These are phyloP conservation scores for Podaxis rugospora DNA, from an alignment of 768 basidiomycete genomes.

Conservation along the genomic window DNA sequence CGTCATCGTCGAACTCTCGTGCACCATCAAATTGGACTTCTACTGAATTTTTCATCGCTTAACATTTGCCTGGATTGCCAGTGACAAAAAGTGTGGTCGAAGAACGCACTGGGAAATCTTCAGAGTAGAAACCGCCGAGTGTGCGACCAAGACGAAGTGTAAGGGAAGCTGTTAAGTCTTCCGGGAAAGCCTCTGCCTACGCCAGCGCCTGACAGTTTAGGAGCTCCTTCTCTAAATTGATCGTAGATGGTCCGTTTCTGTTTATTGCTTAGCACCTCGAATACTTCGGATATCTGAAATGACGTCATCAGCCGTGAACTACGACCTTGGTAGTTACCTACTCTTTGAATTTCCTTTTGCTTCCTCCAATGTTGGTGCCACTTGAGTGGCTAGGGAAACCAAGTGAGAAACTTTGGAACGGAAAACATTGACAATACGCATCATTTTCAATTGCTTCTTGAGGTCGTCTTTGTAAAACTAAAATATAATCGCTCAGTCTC, in stretches of 20 bases:
- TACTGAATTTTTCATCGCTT: constrained; percentile 27
- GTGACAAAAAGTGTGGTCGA: background rate
- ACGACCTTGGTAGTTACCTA: constrained; percentile 22
- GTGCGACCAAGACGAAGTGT: constrained; percentile 39
- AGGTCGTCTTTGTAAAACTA: too few species aligned
- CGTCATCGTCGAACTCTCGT: constrained; percentile 39
- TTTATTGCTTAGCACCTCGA: constrained; percentile 89
- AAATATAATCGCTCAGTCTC: too few species aligned
- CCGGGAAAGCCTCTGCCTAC: constrained; percentile 30
- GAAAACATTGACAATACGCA: constrained; percentile 22
- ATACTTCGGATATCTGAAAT: constrained; percentile 81
- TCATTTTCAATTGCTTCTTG: constrained; percentile 95
- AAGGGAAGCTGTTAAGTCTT: constrained; percentile 39
- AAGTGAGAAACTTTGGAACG: background rate
- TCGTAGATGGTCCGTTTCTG: constrained; percentile 85
- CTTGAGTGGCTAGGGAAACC: constrained; percentile 64
- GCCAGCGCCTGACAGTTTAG: constrained; percentile 43
- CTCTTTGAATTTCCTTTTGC: constrained; percentile 92
- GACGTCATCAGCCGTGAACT: background rate
- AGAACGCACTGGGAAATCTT: constrained; percentile 81
- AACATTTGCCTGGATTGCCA: constrained; percentile 51
- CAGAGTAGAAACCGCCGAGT: constrained; percentile 59
- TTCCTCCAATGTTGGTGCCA: constrained; percentile 90
- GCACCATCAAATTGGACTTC: constrained; percentile 29
- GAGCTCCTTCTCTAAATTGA: constrained; percentile 84